Evolutionary conservation across 192 early-diverging fungal species (phyloP), one percentile per base, ranked within the genome.

Genomic region (Rhizophagus sp.): DNA sequence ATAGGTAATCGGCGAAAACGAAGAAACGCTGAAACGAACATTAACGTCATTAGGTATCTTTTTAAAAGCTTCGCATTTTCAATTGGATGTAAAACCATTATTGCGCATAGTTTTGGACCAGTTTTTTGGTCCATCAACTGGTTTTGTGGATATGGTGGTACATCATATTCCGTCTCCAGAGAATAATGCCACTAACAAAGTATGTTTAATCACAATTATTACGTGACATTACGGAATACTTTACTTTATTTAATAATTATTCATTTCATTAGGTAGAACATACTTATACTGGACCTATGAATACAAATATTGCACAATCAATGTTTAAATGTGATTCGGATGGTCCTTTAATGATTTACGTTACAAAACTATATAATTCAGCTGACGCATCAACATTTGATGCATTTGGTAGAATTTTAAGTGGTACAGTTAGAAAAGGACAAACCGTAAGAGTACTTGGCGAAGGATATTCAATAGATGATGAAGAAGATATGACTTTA

Each of bases 401-500:
- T 73, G 95, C 93, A 11, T 94, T 99, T 77, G 98, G 97, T 39
- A 94, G 97, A 62, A 91, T 99, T n/a, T 88, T 98, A 86, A 95
- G 95, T 81, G 98, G 98, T 39, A 94, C 94, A 19, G 86, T 98
- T 5, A 86, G 82, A 19, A 81, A 83, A 22, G 96, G 94, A 7
- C 93, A 95, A 82, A 82, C 84, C 41, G 97, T 99, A 8, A 88
- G 95, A 9, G 97, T 98, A 10, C 86, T 99, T 11, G 97, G 98
- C 68, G 96, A 98, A 80, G 93, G 93, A 13, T 99, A 96, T 83
- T 89, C 93, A 8, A 88, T 93, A 6, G 93, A 96, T 34, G 97
- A 99, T 85, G 97, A 98, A 77, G 98, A 99, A 82, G 98, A 99
- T 80, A 96, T 96, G 93, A 92, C 94, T 25, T 88, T 96, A 19